Evolutionary conservation across 352 stramenopile species (phyloP), one percentile per base, ranked within the genome.

Genomic region (Phytophthora megakarya): DNA sequence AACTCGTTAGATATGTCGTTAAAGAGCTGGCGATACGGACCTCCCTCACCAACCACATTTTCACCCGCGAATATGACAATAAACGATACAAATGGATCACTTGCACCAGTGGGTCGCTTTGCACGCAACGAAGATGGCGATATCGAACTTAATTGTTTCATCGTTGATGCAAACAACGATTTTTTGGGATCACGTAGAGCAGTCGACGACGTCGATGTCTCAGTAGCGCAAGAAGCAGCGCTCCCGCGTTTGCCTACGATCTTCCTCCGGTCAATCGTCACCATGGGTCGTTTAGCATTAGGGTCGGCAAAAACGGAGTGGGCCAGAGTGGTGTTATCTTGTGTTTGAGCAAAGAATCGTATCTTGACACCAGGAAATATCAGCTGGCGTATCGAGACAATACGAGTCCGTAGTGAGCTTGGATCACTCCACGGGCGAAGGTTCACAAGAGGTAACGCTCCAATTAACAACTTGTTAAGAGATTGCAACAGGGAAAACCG

Each of bases 1-100:
- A 90, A 56, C 55, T 93, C 85, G 21, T 76, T 79, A 3, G 82
- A 73, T 33, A 93, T 80, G 48, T 93, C 85, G 46, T 90, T 89
- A 46, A 93, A 93, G 10, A 93, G 62, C 55, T 93, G 85, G 3
- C 85, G 79, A 42, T 93, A 93, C 5, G 85, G 85, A 0, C 85
- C 85, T 47, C 85, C 83, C 57, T 93, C 85, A 3, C 85, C 85
- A 8, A 93, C 85, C 3, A 93, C 85, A 18, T 93, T 89, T 69
- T 93, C 85, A 15, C 85, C 83, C 9, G 75, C 61, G 48, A 93
- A 93, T 8, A 88, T 72, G 12, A 91, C 85, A 32, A 89, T 89
- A 65, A 93, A 93, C 21, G 85, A 78, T 15, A 93, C 81, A 43
- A 93, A 93, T 23, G 85, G 85, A 45, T 93, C 85, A 40, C 82